Evolutionary conservation across 768 basidiomycete species (phyloP).

Genomic region (Galerina sulciceps): DNA sequence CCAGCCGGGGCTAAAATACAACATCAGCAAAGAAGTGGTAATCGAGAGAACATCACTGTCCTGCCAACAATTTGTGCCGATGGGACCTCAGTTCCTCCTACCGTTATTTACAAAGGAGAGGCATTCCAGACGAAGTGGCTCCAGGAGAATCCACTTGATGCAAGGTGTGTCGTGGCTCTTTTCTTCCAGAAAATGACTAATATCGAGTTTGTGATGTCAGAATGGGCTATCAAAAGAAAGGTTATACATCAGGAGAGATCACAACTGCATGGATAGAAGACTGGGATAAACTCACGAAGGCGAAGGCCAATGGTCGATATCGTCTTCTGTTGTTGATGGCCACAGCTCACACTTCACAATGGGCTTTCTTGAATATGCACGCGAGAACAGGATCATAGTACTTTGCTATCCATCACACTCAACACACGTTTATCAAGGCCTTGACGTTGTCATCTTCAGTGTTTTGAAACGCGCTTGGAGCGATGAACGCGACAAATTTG

Average conservation of each 20-base stretch:
- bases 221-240: slow-evolving; percentile 30
- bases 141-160: slow-evolving; percentile 36
- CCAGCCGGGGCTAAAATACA: not conserved
- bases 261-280: slow-evolving; percentile 27
- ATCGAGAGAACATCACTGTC: slow-evolving; percentile 36
- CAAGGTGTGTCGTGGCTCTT: slow-evolving; percentile 25
- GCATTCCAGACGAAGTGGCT: slow-evolving; percentile 23
- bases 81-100: slow-evolving; percentile 31
- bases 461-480: too few relatives aligned
- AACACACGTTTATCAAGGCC: slow-evolving; percentile 42
- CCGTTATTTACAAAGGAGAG: slow-evolving; percentile 40
- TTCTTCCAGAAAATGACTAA: not conserved
- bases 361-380: slow-evolving; percentile 34
- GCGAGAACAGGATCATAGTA: slow-evolving; percentile 36
- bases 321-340: too few relatives aligned
- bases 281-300: slow-evolving; percentile 35
- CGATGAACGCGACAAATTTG: too few relatives aligned
- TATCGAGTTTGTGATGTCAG: not conserved
- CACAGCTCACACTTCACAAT: slow-evolving; percentile 43
- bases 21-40: slow-evolving; percentile 29
- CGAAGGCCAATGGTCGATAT: slow-evolving; percentile 25
- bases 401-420: slow-evolving; percentile 42
- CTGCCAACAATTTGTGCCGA: slow-evolving; percentile 42
- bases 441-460: slow-evolving; percentile 39
- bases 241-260: slow-evolving; percentile 31